phyloP scores from a whole-genome alignment of 2,329 filamentous ascomycete genomes.

The Herpomyces periplanetae region DNA sequence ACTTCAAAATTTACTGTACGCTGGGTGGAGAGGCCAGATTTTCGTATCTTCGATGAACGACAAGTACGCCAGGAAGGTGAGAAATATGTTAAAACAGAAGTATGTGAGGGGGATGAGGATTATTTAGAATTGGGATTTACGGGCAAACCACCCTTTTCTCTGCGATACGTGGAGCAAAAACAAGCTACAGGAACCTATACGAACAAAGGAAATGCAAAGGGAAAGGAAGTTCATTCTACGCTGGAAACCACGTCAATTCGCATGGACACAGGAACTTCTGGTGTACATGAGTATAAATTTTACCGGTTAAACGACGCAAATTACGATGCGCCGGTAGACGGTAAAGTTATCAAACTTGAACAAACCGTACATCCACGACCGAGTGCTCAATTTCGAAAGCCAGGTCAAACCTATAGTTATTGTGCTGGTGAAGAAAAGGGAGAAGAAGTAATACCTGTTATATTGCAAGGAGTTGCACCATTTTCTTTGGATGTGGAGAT shows the following conservation, averaged over 20 bases:
- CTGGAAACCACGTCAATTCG: constrained; percentile 34
- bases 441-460: constrained; percentile 59
- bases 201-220: constrained; percentile 27
- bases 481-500: constrained; percentile 75
- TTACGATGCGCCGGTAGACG: constrained; percentile 29
- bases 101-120: constrained; percentile 84
- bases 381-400: constrained; percentile 37
- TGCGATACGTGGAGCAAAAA: constrained; percentile 6
- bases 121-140: constrained; percentile 39
- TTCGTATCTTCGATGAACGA: no score
- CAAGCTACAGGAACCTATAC: constrained; percentile 22
- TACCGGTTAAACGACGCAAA: constrained; percentile 42
- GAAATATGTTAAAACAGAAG: constrained; percentile 28
- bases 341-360: constrained; percentile 24
- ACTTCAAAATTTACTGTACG: constrained; percentile 37
- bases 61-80: constrained; percentile 12
- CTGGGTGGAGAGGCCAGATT: constrained; percentile 56
- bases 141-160: constrained; percentile 13
- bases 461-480: constrained; percentile 39
- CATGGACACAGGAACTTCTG: constrained; percentile 50
- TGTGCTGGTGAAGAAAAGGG: constrained; percentile 46
- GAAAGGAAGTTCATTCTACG: constrained; percentile 36
- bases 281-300: constrained; percentile 55
- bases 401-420: constrained; percentile 76
- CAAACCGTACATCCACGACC: constrained; percentile 59